Evolutionary conservation across 1,284 basidiomycete genomes (phyloP), one percentile per base, ranked within the genome.

Genomic region (Phellopilus nigrolimitatus): DNA sequence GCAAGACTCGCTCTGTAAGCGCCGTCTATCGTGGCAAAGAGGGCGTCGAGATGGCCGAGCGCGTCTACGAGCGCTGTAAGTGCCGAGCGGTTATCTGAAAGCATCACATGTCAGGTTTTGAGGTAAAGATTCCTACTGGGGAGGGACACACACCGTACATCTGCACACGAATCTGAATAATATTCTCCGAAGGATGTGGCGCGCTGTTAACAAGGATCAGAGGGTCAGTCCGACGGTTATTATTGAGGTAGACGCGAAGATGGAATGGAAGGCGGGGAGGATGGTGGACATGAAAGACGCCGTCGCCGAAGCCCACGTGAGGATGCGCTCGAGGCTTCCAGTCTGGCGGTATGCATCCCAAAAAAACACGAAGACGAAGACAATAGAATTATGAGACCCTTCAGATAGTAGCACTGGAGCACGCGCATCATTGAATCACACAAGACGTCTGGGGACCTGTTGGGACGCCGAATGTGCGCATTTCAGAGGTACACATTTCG

Each of bases 111-210:
- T n/a, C n/a, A n/a, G n/a, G n/a, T n/a, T n/a, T n/a, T n/a, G n/a
- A n/a, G n/a, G n/a, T n/a, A n/a, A n/a, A n/a, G n/a, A n/a, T n/a
- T n/a, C n/a, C n/a, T n/a, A n/a, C n/a, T 30, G 25, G 39, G 7
- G 37, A 46, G 17, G 9, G 21, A 17, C 21, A 78, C 93, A 61
- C 64, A 97, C 94, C 94, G 64, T 95, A 95, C 95, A 98, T 99
- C 78, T 98, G 95, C 56, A 99, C 90, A 15, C 97, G 86, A 39
- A 98, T 74, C 64, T 98, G 91, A 61, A 98, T 97, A 65, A 91
- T 87, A 62, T 91, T 90, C 72, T 99, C 95, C 17, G 94, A 97
- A 4, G 95, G 95, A 70, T 98, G 95, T 1, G 95, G 95, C 31
- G 84, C 90, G 62, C 91, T 94, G 60, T n/a, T 30, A 42, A 55